Evolutionary conservation across 305 asterid genomes (phyloP), one percentile per base, ranked within the genome.

Genomic region (Petunia hybrid): DNA sequence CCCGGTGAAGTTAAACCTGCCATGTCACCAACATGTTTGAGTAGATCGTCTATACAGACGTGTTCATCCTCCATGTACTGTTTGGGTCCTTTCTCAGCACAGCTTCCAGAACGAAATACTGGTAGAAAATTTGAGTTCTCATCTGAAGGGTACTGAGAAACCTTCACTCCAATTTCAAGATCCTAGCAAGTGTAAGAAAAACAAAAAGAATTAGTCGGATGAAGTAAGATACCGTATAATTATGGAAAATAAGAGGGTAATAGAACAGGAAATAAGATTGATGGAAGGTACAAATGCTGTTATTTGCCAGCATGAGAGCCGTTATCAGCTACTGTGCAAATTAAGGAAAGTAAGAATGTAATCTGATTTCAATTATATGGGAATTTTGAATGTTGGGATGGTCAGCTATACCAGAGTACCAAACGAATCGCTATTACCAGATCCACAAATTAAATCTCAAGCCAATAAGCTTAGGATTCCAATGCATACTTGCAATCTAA

Each of bases 21-120:
- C 67, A 80, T 78, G 69, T 88, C 89, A 55, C 84, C 89, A 71
- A 92, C 85, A 85, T 91, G 91, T 75, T 87, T 91, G 74, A 88
- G 84, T 83, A 95, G 84, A 87, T 92, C 85, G 80, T 95, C 99
- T 80, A 93, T 89, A 89, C 99, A 90, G 80, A 95, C 84, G 82
- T 92, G 97, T 79, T 90, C 95, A 53, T 95, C 99, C 87, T 95
- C 99, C 99, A 95, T 95, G 85, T 90, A 90, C 60, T 85, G 97
- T 87, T 95, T 95, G 51, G 99, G 93, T 75, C 99, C 99, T 88
- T 86, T 91, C 89, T 95, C 99, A 77, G 97, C 98, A 82, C 98
- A 95, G 87, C 93, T 90, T 80, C 99, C 99, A 6, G 97, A 95
- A 56, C 97, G 93, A 62, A 95, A 90, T 55, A 89, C 77, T 8